These are phyloP conservation scores for Fusarium austroafricanum DNA, from an alignment of 2,329 filamentous ascomycete genomes.

Conservation along the genomic window DNA sequence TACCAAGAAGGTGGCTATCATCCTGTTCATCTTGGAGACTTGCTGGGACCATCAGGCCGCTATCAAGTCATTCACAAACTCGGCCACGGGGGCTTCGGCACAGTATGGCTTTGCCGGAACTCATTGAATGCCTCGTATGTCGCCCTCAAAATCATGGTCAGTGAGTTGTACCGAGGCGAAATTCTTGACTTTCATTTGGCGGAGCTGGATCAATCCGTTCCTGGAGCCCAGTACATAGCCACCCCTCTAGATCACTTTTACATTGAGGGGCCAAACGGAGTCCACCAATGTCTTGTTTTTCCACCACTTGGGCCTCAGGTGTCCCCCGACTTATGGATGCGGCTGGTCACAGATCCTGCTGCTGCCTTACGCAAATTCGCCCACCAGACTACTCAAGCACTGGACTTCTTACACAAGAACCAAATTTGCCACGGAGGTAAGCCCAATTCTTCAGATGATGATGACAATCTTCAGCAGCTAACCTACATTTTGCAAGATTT, in stretches of 20 bases:
- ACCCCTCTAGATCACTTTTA: not conserved
- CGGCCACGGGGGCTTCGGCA: conserved; percentile 20
- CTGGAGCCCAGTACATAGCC: not conserved
- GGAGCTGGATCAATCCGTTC: not conserved
- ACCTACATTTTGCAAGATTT: conserved; percentile 38
- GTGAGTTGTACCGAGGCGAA: not conserved
- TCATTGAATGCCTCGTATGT: rapidly evolving
- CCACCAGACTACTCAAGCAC: conserved; percentile 34
- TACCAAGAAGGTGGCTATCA: conserved; percentile 31
- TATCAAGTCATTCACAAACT: conserved; percentile 31
- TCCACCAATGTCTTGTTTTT: conserved; percentile 43
- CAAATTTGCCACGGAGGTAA: conserved; percentile 49
- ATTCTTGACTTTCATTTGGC: not conserved
- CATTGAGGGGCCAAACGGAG: conserved; percentile 36
- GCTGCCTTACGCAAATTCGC: conserved; percentile 32
- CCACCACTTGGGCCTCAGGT: conserved; percentile 46
- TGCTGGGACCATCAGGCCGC: not conserved
- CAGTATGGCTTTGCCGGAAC: conserved; percentile 15
- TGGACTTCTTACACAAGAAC: conserved; percentile 44
- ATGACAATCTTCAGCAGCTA: not conserved
- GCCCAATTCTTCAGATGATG: too few species aligned
- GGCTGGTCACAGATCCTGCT: conserved; percentile 5
- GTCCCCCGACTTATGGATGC: conserved; percentile 27
- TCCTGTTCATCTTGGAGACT: conserved; percentile 15
- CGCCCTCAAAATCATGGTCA: conserved; percentile 1